Evolutionary conservation across 345 rosid species (phyloP).

Genomic region (Salix caprea): DNA sequence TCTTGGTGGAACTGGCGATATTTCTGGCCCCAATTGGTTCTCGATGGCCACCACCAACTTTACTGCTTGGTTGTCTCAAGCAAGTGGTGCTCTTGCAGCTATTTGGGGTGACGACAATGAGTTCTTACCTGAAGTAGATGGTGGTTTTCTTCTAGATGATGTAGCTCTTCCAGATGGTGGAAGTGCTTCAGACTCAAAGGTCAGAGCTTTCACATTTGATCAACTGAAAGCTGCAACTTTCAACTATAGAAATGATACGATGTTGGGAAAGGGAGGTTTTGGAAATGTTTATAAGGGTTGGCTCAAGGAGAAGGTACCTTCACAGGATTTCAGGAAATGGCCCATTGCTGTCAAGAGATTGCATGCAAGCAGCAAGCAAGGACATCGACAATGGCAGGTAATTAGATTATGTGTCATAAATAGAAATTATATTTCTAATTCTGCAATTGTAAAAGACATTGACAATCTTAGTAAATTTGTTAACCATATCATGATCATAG

Average conservation of each 20-base stretch:
- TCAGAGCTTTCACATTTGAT: slow-evolving; percentile 15
- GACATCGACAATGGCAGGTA: slow-evolving; percentile 15
- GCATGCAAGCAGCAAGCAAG: slow-evolving; percentile 16
- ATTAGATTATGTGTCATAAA: no score
- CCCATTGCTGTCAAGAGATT: slow-evolving; percentile 18
- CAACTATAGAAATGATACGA: background rate
- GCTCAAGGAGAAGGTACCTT: slow-evolving; percentile 11
- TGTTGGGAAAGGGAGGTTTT: slow-evolving; percentile 17
- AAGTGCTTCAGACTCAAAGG: background rate
- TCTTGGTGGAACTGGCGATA: slow-evolving; percentile 6
- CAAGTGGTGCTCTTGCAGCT: slow-evolving; percentile 6
- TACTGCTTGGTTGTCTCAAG: slow-evolving; percentile 4
- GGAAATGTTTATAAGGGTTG: slow-evolving; percentile 15
- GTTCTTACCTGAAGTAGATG: background rate
- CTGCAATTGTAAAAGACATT: no score
- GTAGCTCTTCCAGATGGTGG: slow-evolving; percentile 3
- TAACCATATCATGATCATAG: no score
- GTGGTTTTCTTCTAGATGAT: background rate
- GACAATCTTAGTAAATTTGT: no score
- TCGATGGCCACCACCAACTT: no score
- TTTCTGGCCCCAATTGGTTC: background rate
- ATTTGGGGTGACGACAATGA: slow-evolving; percentile 6
- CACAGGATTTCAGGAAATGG: background rate
- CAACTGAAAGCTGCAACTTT: slow-evolving; percentile 15
- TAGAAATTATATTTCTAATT: no score